Percentiles rank a stretch among this genome's conserved stretches.
Evolutionary conservation across 2,329 filamentous ascomycete genomes (phyloP).

Genomic region (Seiridium cupressi): DNA sequence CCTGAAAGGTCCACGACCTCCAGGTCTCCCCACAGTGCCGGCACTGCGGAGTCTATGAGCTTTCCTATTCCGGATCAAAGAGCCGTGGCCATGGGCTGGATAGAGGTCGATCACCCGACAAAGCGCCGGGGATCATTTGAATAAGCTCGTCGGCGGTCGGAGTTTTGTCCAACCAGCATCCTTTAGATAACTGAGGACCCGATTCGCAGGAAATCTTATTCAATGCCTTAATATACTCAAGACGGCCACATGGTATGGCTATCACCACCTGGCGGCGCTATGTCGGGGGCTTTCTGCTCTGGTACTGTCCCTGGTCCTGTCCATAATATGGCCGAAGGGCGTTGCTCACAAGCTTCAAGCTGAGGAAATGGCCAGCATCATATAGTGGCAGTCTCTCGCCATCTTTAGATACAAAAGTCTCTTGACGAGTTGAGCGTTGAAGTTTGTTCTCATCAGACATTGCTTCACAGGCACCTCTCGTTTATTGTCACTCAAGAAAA

Average conservation of each 20-base stretch:
- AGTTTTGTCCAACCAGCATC: neutral
- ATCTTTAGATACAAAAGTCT: neutral
- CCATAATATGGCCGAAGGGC: neutral
- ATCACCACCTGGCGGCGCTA: neutral
- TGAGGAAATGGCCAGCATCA: neutral
- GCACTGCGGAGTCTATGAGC: neutral
- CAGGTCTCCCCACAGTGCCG: neutral
- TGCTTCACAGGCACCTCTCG: too few species aligned
- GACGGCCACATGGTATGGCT: neutral
- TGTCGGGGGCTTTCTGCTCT: neutral
- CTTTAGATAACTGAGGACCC: neutral
- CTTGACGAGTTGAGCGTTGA: neutral
- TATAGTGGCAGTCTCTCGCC: neutral
- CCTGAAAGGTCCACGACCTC: neutral
- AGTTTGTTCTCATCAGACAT: neutral
- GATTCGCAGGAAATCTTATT: neutral
- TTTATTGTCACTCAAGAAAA: too few species aligned
- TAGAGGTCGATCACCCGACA: neutral
- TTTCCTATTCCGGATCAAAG: conserved; percentile 1
- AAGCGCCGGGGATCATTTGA: neutral
- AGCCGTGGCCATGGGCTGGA: neutral
- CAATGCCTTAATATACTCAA: conserved; percentile 3
- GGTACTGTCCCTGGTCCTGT: neutral
- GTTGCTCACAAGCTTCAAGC: neutral
- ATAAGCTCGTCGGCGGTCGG: neutral